A percentile compares a stretch with the other conserved stretches of the same genome.
Evolutionary conservation across 2,329 filamentous ascomycete species (phyloP).

Genomic region (Paraconiothyrium brasiliense): DNA sequence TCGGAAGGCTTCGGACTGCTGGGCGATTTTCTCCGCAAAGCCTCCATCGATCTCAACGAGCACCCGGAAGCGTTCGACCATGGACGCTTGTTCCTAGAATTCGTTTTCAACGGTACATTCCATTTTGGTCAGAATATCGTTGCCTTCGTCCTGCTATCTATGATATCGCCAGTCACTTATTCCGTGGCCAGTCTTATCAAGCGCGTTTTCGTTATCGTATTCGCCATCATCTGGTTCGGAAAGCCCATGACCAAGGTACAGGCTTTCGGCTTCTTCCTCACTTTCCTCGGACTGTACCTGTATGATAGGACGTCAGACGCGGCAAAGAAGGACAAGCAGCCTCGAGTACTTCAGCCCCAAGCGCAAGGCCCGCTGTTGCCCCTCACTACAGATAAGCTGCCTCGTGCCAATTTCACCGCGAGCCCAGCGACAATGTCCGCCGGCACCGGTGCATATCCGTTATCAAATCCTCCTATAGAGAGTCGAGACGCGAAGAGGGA

Average conservation of each 20-base stretch:
- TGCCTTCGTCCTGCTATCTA: slow-evolving; percentile 89
- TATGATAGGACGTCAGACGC: slow-evolving; percentile 93
- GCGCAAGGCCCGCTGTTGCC: slow-evolving; percentile 73
- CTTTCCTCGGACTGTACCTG: slow-evolving; percentile 90
- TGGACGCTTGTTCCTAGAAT: slow-evolving; percentile 75
- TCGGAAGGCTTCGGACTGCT: slow-evolving; percentile 83
- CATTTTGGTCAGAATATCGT: slow-evolving; percentile 97
- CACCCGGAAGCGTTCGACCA: slow-evolving; percentile 77
- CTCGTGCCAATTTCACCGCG: slow-evolving; percentile 49
- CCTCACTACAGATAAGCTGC: slow-evolving; percentile 56
- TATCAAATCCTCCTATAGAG: slow-evolving; percentile 34
- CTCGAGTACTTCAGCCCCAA: slow-evolving; percentile 70
- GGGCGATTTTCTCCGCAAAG: slow-evolving; percentile 80
- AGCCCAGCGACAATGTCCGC: slow-evolving; percentile 49
- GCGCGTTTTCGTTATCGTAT: slow-evolving; percentile 93
- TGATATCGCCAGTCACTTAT: slow-evolving; percentile 96
- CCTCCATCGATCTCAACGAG: slow-evolving; percentile 78
- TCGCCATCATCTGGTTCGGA: slow-evolving; percentile 96
- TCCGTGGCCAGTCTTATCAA: slow-evolving; percentile 96
- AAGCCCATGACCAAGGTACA: slow-evolving; percentile 86
- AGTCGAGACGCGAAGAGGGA: slow-evolving; percentile 64
- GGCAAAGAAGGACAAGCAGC: slow-evolving; percentile 85
- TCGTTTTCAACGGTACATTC: slow-evolving; percentile 95
- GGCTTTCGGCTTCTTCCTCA: slow-evolving; percentile 84
- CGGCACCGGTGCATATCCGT: slow-evolving; percentile 44